Base-by-base conservation (phyloP, 2,329 filamentous ascomycete genomes). In the Rhynchosporium agropyri region DNA sequence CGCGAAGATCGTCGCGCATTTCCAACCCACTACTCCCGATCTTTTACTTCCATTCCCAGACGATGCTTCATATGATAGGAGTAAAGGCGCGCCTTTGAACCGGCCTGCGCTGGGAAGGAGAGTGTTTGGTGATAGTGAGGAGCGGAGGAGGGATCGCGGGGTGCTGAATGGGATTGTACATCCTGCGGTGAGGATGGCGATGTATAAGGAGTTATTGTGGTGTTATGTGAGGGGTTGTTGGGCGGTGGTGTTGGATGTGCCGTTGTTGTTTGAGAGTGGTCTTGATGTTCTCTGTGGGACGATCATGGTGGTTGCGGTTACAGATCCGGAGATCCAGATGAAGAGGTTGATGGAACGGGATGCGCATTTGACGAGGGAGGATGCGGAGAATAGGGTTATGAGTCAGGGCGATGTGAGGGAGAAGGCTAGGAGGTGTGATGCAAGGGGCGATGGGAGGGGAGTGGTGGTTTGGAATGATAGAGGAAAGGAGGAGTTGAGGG, bases 401-500 rank as follows among this genome's bases (percentile, higher is more conserved):
- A 96, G 92, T 74, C 95, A 99, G 81, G 89, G 87, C 51, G 91
- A 96, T 75, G 90, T 97, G 65, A 81, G 86, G 68, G 85, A 90
- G 70, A 98, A 98, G 82, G 93, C 91, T 20, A 82, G 83, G 74
- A 81, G 91, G 60, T 91, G 88, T 65, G 81, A 89, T 76, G 86
- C 83, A 53, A 80, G 92, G 51, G 84, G 81, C 58, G 74, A 77
- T 50, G 86, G 85, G 3, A 83, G 82, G 54, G 94, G 93, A 0
- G 83, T 92, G 3, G 91, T 97, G 40, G 83, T 99, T 29, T 95
- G 91, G 91, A 99, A 99, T 77, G 94, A 98, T 77, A 85, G 85
- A 2, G 86, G 85, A 53, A 87, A 81, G 72, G 87, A 86, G 42
- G 85, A 92, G 66, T 76, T 99, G 72, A 83, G 84, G 76, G 76